phyloP scores from a whole-genome alignment of 1,284 basidiomycete genomes.

The Ganoderma sp. region DNA sequence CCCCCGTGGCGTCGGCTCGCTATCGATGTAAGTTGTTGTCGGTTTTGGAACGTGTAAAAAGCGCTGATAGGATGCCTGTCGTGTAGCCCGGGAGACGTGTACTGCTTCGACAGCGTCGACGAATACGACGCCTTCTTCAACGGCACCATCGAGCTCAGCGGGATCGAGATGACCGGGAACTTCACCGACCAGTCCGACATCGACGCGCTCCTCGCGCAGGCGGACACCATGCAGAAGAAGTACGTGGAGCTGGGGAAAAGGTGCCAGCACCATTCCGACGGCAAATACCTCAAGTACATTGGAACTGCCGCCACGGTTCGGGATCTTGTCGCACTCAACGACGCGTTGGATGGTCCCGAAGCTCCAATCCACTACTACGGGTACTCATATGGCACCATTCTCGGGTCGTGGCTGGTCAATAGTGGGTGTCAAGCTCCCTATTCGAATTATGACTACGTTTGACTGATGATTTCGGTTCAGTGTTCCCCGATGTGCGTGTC shows the following conservation, averaged over 20 bases:
- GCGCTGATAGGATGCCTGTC: background rate
- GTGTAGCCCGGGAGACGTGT: conserved; percentile 23
- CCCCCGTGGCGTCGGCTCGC: conserved; percentile 23
- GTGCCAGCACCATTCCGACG: conserved; percentile 10
- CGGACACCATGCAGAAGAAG: conserved; percentile 16
- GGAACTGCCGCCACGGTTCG: conserved; percentile 27
- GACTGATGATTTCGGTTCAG: no score
- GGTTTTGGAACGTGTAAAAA: no score
- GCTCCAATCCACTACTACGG: conserved; percentile 26
- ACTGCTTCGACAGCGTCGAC: conserved; percentile 17
- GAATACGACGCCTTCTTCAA: conserved; percentile 21
- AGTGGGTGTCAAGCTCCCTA: conserved; percentile 17
- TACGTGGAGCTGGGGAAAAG: conserved; percentile 17
- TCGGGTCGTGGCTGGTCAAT: conserved; percentile 27
- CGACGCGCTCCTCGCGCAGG: conserved; percentile 16
- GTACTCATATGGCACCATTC: conserved; percentile 21
- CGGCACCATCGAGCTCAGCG: conserved; percentile 18
- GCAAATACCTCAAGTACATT: conserved; percentile 21
- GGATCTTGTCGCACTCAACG: conserved; percentile 27
- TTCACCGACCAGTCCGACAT: conserved; percentile 21
- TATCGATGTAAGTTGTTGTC: conserved; percentile 21
- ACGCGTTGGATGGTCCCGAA: conserved; percentile 26
- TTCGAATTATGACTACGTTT: no score
- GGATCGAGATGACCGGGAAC: conserved; percentile 19
- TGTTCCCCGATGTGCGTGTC: conserved; percentile 26